Evolutionary conservation across 129 eudicot genomes (phyloP).

Genomic region (Centaurea solstitialis): DNA sequence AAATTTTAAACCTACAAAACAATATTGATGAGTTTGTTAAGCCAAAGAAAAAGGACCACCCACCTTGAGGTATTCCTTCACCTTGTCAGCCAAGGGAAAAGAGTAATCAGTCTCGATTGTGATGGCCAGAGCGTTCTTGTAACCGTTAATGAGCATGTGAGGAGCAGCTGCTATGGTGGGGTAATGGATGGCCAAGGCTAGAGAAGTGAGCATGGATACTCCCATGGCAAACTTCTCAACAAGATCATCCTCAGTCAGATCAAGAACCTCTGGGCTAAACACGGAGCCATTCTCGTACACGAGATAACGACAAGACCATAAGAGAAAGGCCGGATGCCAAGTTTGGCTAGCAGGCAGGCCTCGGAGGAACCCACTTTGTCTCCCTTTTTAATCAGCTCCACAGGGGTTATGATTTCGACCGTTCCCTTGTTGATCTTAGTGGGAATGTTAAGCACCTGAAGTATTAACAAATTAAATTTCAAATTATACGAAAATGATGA

Average conservation of each 20-base stretch:
- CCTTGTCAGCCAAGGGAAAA: slow-evolving; percentile 66
- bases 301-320: slow-evolving; percentile 62
- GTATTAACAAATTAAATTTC: not conserved
- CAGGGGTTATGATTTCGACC: slow-evolving; percentile 82
- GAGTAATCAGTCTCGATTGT: slow-evolving; percentile 69
- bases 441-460: slow-evolving; percentile 78
- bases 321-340: slow-evolving; percentile 80
- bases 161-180: slow-evolving; percentile 89
- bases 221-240: slow-evolving; percentile 67
- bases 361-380: slow-evolving; percentile 89
- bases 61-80: slow-evolving; percentile 73
- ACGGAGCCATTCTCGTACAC: slow-evolving; percentile 75
- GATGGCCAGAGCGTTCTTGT: slow-evolving; percentile 70
- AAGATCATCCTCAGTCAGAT: slow-evolving; percentile 70
- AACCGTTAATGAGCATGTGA: slow-evolving; percentile 72
- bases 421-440: slow-evolving; percentile 93
- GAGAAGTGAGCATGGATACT: slow-evolving; percentile 61
- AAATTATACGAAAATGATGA: not conserved
- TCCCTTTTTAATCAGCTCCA: slow-evolving; percentile 81
- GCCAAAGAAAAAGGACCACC: not conserved
- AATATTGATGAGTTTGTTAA: not conserved
- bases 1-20: not conserved
- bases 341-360: slow-evolving; percentile 75
- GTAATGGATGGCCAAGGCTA: slow-evolving; percentile 58
- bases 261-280: slow-evolving; percentile 69